phyloP scores from a whole-genome alignment of 2,329 filamentous ascomycete species.

The Talaromyces sp. region DNA sequence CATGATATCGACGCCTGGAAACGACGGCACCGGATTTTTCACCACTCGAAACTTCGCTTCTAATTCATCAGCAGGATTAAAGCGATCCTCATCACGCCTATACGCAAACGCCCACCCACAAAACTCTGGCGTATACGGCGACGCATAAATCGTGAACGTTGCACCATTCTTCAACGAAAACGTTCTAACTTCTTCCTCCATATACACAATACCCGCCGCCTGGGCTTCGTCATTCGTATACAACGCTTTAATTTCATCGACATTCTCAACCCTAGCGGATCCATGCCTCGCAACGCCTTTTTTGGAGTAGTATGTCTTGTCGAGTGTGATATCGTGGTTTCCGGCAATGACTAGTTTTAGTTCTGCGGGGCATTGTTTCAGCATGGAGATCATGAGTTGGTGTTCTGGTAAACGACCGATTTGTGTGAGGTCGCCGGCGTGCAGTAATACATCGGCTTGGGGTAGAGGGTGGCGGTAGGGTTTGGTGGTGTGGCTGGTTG shows the following conservation, averaged over 20 bases:
- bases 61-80: constrained; percentile 30
- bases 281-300: constrained; percentile 24
- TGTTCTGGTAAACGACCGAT: constrained; percentile 46
- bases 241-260: constrained; percentile 35
- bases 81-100: constrained; percentile 45
- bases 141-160: constrained; percentile 47
- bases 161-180: constrained; percentile 45
- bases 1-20: constrained; percentile 47
- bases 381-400: constrained; percentile 39
- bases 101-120: constrained; percentile 53
- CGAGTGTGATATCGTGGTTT: constrained; percentile 57
- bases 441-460: constrained; percentile 48
- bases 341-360: constrained; percentile 59
- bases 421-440: constrained; percentile 55
- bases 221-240: constrained; percentile 42
- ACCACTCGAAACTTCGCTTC: constrained; percentile 15
- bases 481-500: constrained; percentile 14
- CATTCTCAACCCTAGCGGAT: constrained; percentile 11
- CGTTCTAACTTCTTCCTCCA: constrained; percentile 49
- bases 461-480: constrained; percentile 43
- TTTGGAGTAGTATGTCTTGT: constrained; percentile 42
- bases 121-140: constrained; percentile 51
- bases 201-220: constrained; percentile 44
- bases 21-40: constrained; percentile 38
- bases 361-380: constrained; percentile 45